phyloP scores from a whole-genome alignment of 129 eudicot genomes.

The Centella asiatica region DNA sequence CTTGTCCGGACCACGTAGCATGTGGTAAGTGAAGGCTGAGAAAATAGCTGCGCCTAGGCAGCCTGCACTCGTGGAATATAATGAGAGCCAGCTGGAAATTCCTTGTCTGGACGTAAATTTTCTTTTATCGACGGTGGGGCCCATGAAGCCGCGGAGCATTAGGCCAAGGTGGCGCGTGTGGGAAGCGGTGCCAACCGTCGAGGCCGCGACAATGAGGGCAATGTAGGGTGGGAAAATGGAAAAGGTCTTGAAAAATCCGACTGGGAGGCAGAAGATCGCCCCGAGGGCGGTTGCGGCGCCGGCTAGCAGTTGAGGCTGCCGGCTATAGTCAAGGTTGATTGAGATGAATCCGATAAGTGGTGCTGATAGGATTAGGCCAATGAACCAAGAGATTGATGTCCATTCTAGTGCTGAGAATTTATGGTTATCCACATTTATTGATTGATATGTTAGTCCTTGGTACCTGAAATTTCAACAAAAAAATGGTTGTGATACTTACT shows the following conservation, averaged over 20 bases:
- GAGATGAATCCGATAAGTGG: constrained; percentile 53
- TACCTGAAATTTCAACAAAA: constrained; percentile 32
- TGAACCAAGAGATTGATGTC: constrained; percentile 77
- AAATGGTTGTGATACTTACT: neutral
- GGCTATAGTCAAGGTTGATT: constrained; percentile 58
- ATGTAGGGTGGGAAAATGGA: constrained; percentile 76
- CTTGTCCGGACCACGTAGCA: constrained; percentile 47
- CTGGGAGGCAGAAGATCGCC: constrained; percentile 72
- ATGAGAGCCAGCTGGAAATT: constrained; percentile 52
- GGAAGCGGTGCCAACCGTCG: constrained; percentile 42
- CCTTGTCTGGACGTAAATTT: constrained; percentile 47
- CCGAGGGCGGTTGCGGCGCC: constrained; percentile 58
- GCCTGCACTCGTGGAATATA: constrained; percentile 59
- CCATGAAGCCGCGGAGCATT: constrained; percentile 36
- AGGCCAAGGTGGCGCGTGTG: constrained; percentile 37
- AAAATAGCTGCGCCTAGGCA: constrained; percentile 55
- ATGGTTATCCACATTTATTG: constrained; percentile 29
- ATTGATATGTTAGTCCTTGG: constrained; percentile 32
- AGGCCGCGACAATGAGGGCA: constrained; percentile 50
- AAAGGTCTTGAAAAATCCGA: constrained; percentile 58
- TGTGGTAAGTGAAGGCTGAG: constrained; percentile 57
- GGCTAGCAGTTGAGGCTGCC: constrained; percentile 43
- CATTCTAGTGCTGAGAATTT: constrained; percentile 57
- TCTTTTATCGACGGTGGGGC: constrained; percentile 33
- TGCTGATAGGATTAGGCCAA: constrained; percentile 49